A percentile compares a stretch with the other conserved stretches of the same genome.
phyloP scores from a whole-genome alignment of 352 stramenopile genomes.

The Blastocystis sp. region DNA sequence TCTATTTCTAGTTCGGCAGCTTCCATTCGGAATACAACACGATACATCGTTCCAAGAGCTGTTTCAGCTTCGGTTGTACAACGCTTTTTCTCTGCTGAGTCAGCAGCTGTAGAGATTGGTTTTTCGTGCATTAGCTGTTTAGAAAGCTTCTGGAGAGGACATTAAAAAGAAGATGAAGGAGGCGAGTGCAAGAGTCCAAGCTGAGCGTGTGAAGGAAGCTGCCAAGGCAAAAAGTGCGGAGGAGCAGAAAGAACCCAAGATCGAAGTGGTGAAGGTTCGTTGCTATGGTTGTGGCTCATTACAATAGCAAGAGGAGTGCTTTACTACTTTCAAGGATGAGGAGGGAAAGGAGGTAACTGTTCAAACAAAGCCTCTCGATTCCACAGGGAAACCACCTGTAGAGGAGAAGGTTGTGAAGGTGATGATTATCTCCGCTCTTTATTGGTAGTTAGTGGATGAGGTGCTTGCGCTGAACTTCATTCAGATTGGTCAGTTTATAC shows the following conservation, averaged over 20 bases:
- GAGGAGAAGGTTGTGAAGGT: constrained; percentile 53
- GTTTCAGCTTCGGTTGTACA: background rate
- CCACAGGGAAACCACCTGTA: background rate
- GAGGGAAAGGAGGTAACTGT: constrained; percentile 21
- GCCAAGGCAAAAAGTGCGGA: background rate
- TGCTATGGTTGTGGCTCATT: background rate
- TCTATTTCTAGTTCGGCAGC: constrained; percentile 11
- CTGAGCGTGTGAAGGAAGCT: constrained; percentile 1
- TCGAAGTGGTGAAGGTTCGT: constrained; percentile 3
- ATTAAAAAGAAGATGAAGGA: constrained; percentile 60
- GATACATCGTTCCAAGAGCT: background rate
- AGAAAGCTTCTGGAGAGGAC: constrained; percentile 17
- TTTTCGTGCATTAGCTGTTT: background rate
- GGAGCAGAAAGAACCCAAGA: background rate
- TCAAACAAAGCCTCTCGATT: constrained; percentile 46
- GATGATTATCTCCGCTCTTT: background rate
- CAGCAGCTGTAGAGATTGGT: background rate
- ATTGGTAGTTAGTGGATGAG: constrained; percentile 30
- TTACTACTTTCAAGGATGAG: background rate
- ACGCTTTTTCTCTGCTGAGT: constrained; percentile 34
- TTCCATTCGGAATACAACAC: background rate
- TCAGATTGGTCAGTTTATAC: constrained; percentile 43
- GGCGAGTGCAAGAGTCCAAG: constrained; percentile 22
- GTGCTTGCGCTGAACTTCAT: constrained; percentile 54
- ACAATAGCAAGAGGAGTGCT: constrained; percentile 43